Evolutionary conservation across 2,329 filamentous ascomycete genomes (phyloP), one percentile per base, ranked within the genome.

Genomic region (Chaetomiaceae sp.): DNA sequence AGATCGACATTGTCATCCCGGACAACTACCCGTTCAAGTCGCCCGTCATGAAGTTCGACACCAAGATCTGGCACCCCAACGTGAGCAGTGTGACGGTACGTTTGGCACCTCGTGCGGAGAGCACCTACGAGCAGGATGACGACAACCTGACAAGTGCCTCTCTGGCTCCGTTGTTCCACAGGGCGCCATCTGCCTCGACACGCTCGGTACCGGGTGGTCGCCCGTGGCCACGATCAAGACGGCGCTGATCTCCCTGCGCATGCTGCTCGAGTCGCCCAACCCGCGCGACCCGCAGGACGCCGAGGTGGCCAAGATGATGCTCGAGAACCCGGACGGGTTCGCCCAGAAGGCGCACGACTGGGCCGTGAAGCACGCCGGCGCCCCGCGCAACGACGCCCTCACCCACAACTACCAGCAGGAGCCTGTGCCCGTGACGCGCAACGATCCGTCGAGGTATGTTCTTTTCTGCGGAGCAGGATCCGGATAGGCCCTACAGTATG

Each of bases 141-240:
- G 27, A 14, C 14, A 29, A 29, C 27, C 27, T 9, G 9, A 29
- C 10, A 29, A 9, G 14, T 29, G 27, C 10, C 24, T 29, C 29
- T 32, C 12, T n/a, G 14, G 12, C 11, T n/a, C 22, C 6, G 3
- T 12, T 27, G 22, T 33, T 34, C 52, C 96, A 37, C 52, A 97
- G 88, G 93, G 93, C 46, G 91, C 90, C 20, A 98, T 98, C 64
- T 98, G 93, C 62, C 81, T 98, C 45, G 93, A 98, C 63, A 97
- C 90, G 0, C 78, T 98, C 14, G 84, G 86, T 9, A 79, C 79
- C 11, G 88, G 86, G 57, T 98, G 93, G 93, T 95, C 91, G 6
- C 93, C 93, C 0, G 90, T 98, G 19, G 78, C 96, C 51, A 98
- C 91, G 12, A 91, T 98, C 66, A 97, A 96, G 70, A 94, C 88